Percentiles rank a stretch among this genome's conserved stretches.
Evolutionary conservation across 2,329 filamentous ascomycete genomes (phyloP).

Genomic region (Simplicillium aogashimaense): DNA sequence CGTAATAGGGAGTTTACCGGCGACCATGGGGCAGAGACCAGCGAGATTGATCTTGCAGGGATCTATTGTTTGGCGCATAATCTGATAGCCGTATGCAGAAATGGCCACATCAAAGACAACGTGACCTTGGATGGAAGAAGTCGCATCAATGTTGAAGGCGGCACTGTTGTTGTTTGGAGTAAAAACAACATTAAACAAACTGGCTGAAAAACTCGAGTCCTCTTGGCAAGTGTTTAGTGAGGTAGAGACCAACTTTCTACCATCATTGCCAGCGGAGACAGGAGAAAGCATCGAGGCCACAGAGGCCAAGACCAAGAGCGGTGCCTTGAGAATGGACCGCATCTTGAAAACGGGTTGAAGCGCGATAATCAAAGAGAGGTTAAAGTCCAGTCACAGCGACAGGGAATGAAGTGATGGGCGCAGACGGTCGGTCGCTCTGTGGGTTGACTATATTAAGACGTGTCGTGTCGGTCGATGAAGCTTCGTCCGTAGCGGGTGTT

Average conservation of each 20-base stretch:
- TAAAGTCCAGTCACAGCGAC: too few species aligned
- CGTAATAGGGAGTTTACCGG: constrained; percentile 67
- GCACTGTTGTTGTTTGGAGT: constrained; percentile 66
- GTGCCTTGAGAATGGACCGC: constrained; percentile 34
- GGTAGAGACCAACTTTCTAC: constrained; percentile 62
- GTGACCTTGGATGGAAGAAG: constrained; percentile 73
- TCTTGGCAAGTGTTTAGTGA: constrained; percentile 79
- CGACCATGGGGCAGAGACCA: constrained; percentile 85
- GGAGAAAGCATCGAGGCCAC: constrained; percentile 33
- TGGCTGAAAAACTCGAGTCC: constrained; percentile 78
- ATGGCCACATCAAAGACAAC: constrained; percentile 69
- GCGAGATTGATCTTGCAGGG: constrained; percentile 62
- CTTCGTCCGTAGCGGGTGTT: too few species aligned
- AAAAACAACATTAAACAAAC: constrained; percentile 77
- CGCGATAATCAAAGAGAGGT: too few species aligned
- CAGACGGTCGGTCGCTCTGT: too few species aligned
- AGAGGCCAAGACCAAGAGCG: constrained; percentile 34
- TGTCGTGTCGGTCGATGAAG: too few species aligned
- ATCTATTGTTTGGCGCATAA: constrained; percentile 58
- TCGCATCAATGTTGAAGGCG: constrained; percentile 65
- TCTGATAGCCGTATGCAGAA: constrained; percentile 72
- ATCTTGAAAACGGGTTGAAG: constrained; percentile 24
- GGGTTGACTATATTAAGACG: too few species aligned
- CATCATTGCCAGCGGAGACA: constrained; percentile 37
- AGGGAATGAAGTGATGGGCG: too few species aligned